These are phyloP conservation scores for Eucalyptus rudis DNA, from an alignment of 345 rosid species.

Conservation along the genomic window DNA sequence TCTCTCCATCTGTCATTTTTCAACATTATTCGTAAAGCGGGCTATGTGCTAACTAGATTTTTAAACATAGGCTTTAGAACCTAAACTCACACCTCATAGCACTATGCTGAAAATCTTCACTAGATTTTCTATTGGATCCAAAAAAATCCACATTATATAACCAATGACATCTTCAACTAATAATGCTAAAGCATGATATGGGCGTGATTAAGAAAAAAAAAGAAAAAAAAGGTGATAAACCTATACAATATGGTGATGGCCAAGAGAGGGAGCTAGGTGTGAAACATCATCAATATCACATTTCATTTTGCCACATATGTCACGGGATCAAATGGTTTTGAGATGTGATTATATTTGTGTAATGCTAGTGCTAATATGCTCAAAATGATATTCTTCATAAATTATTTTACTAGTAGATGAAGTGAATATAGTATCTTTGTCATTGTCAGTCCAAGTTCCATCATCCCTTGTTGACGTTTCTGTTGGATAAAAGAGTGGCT, in stretches of 20 bases:
- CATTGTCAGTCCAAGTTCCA: no score
- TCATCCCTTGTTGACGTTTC: no score
- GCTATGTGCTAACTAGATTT: no score
- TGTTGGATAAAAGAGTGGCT: no score
- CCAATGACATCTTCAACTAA: background rate
- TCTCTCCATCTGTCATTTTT: background rate
- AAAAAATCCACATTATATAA: background rate
- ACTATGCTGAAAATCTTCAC: background rate
- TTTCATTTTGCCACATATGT: background rate
- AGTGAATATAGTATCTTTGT: no score
- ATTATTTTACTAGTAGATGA: no score
- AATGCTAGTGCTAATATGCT: no score
- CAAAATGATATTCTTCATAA: no score
- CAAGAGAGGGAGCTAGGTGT: background rate
- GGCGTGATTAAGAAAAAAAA: no score
- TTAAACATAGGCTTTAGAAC: no score
- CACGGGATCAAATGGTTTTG: no score
- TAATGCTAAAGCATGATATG: background rate
- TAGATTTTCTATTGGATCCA: background rate
- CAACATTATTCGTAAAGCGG: accelerated
- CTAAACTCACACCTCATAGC: background rate
- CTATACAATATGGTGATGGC: background rate
- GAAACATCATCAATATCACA: background rate
- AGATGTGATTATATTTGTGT: no score
- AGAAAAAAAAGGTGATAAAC: accelerated